These are phyloP conservation scores for Cryphonectria parasitica DNA, from an alignment of 2,329 filamentous ascomycete species.

Conservation along the genomic window DNA sequence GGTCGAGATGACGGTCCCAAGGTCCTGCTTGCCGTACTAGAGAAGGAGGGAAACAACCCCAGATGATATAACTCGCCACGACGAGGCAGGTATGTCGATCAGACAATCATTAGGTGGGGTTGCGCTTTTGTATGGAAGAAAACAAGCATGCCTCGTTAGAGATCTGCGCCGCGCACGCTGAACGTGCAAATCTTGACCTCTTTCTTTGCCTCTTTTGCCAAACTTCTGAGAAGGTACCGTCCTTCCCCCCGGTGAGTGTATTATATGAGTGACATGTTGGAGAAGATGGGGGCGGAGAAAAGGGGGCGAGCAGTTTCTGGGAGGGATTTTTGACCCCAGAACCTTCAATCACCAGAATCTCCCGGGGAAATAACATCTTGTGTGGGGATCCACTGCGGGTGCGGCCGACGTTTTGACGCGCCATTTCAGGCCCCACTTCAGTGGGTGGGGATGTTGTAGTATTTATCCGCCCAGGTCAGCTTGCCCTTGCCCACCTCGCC, in stretches of 20 bases:
- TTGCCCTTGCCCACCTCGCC: not conserved
- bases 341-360: not conserved
- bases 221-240: not conserved
- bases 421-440: not conserved
- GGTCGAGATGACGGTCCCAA: not conserved
- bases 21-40: not conserved
- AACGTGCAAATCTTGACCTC: not conserved
- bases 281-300: not conserved
- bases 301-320: not conserved
- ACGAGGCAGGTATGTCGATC: not conserved
- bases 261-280: slow-evolving; percentile 2
- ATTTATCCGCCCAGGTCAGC: not conserved
- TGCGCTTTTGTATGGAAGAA: not conserved
- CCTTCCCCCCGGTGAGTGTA: not conserved
- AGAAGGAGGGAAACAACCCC: not conserved
- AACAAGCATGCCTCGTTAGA: not conserved
- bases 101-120: not conserved
- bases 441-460: not conserved
- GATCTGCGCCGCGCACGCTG: not conserved
- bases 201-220: not conserved
- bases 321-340: not conserved
- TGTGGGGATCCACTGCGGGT: slow-evolving; percentile 11
- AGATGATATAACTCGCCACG: not conserved
- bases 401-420: slow-evolving; percentile 4
- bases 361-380: slow-evolving; percentile 1